These are phyloP conservation scores for Pichia thaimueangensis DNA, from an alignment of 805 yeast species.

Conservation along the genomic window DNA sequence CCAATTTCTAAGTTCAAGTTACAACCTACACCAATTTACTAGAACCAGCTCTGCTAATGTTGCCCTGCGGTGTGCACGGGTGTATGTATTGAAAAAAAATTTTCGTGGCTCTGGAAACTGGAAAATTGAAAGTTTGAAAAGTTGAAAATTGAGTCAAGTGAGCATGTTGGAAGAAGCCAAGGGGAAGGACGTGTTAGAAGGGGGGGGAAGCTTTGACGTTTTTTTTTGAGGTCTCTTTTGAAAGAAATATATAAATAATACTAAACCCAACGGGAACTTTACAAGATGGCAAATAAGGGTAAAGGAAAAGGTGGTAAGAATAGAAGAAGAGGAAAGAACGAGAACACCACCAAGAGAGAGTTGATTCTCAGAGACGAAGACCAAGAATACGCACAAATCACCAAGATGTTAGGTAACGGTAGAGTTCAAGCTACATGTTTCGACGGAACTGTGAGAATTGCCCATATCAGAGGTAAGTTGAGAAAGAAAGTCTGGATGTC, in stretches of 20 bases:
- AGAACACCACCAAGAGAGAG: slow-evolving; percentile 90
- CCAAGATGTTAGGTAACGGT: slow-evolving; percentile 98
- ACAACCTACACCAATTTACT: too few relatives aligned
- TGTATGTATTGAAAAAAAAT: too few relatives aligned
- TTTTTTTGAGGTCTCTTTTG: neutral
- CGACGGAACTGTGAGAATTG: slow-evolving; percentile 90
- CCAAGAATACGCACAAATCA: slow-evolving; percentile 97
- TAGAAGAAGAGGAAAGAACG: slow-evolving; percentile 99
- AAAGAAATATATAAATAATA: neutral
- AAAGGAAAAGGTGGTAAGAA: slow-evolving; percentile 71
- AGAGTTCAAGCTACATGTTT: slow-evolving; percentile 93
- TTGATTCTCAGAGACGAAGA: slow-evolving; percentile 88
- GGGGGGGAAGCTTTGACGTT: neutral
- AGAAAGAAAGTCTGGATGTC: slow-evolving; percentile 99
- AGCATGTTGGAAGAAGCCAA: too few relatives aligned
- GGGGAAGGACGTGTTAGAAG: too few relatives aligned
- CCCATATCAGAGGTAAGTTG: slow-evolving; percentile 97
- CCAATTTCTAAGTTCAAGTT: too few relatives aligned
- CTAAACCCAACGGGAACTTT: neutral
- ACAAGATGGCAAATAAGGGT: slow-evolving; percentile 36
- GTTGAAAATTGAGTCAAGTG: too few relatives aligned
- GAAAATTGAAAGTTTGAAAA: too few relatives aligned
- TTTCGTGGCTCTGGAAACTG: too few relatives aligned
- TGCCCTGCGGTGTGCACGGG: too few relatives aligned
- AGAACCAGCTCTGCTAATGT: too few relatives aligned